These are phyloP conservation scores for Agaricus bisporus DNA, from an alignment of 768 basidiomycete genomes.

Conservation along the genomic window DNA sequence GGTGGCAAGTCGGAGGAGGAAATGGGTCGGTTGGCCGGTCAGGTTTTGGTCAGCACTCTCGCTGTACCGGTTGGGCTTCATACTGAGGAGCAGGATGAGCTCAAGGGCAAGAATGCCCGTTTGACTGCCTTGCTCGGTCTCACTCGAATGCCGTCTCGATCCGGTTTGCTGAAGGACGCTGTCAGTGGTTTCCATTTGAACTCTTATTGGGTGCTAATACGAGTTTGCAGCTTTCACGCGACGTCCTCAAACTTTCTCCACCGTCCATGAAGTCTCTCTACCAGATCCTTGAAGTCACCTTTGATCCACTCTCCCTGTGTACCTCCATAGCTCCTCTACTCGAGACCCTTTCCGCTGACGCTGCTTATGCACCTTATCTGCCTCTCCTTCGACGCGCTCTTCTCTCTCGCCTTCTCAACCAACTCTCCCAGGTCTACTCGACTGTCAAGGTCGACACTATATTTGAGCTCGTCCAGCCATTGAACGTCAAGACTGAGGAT, in stretches of 20 bases:
- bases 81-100: slow-evolving; percentile 38
- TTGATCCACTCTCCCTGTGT: slow-evolving; percentile 88
- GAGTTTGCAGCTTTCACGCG: slow-evolving; percentile 59
- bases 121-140: slow-evolving; percentile 84
- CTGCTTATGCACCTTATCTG: slow-evolving; percentile 74
- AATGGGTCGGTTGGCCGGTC: slow-evolving; percentile 73
- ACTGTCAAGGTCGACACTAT: slow-evolving; percentile 77
- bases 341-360: slow-evolving; percentile 44
- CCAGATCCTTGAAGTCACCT: slow-evolving; percentile 84
- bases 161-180: slow-evolving; percentile 83
- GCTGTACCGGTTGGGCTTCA: slow-evolving; percentile 82
- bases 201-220: neutral
- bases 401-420: slow-evolving; percentile 83
- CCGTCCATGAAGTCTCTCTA: slow-evolving; percentile 71
- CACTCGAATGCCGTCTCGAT: slow-evolving; percentile 75
- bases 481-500: slow-evolving; percentile 37
- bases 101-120: slow-evolving; percentile 63
- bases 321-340: slow-evolving; percentile 75
- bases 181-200: slow-evolving; percentile 36
- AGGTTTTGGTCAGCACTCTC: slow-evolving; percentile 88
- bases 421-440: slow-evolving; percentile 90
- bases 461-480: slow-evolving; percentile 71
- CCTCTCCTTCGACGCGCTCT: slow-evolving; percentile 88
- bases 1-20: slow-evolving; percentile 77
- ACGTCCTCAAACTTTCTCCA: slow-evolving; percentile 78